These are phyloP conservation scores for Spathaspora girioi DNA, from an alignment of 805 yeast genomes.

Conservation along the genomic window DNA sequence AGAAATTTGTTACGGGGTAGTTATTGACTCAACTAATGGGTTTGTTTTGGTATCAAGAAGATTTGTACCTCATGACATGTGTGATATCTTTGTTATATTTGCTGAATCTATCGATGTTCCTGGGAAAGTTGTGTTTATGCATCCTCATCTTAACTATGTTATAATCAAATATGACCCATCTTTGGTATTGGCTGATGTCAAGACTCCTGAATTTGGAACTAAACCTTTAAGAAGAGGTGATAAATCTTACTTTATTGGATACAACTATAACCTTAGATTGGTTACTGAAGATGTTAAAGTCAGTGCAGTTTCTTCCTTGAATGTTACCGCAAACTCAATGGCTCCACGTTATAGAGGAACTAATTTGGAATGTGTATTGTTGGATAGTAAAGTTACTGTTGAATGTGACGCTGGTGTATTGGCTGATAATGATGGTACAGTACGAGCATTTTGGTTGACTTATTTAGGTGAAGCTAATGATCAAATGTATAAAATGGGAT, in stretches of 20 bases:
- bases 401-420: slow-evolving; percentile 80
- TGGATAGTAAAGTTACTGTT: slow-evolving; percentile 68
- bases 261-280: slow-evolving; percentile 63
- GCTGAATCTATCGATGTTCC: slow-evolving; percentile 84
- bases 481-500: slow-evolving; percentile 65
- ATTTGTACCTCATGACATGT: slow-evolving; percentile 76
- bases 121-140: slow-evolving; percentile 76
- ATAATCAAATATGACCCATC: slow-evolving; percentile 78
- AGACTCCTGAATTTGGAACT: slow-evolving; percentile 59
- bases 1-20: slow-evolving; percentile 69
- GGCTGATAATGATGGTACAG: slow-evolving; percentile 71
- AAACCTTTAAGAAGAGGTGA: slow-evolving; percentile 70
- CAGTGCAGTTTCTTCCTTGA: slow-evolving; percentile 70
- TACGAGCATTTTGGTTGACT: slow-evolving; percentile 83
- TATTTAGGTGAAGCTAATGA: slow-evolving; percentile 77
- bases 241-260: slow-evolving; percentile 74
- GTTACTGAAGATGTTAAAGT: slow-evolving; percentile 74
- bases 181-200: slow-evolving; percentile 66
- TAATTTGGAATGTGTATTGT: slow-evolving; percentile 70
- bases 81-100: slow-evolving; percentile 72
- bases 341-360: slow-evolving; percentile 85
- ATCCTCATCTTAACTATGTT: slow-evolving; percentile 85
- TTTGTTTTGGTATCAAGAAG: slow-evolving; percentile 75
- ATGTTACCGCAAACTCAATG: slow-evolving; percentile 62
- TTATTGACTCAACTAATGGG: slow-evolving; percentile 78